Percentiles rank a stretch among this genome's conserved stretches.
Conservation (phyloP, 2,329 filamentous ascomycete species). For the Aspergillus clavatus region DNA sequence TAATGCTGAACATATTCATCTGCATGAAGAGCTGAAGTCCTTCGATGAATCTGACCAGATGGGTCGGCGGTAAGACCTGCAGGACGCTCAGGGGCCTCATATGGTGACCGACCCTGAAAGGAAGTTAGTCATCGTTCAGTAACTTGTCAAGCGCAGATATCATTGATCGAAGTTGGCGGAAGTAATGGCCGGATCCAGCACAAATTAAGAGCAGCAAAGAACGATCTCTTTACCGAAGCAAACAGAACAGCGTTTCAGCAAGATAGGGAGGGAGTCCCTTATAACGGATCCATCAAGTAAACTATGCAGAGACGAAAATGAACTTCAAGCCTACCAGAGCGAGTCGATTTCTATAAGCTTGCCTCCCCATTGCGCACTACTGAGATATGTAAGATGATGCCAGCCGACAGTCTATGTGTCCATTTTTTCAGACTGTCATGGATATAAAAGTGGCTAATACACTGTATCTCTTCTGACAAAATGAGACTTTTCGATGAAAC, state of each 20-base stretch:
- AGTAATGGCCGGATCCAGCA: too few relatives aligned
- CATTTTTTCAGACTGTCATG: neutral
- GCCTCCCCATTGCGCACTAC: slow-evolving; percentile 37
- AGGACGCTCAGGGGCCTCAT: slow-evolving; percentile 37
- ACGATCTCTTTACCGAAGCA: neutral
- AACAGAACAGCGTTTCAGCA: neutral
- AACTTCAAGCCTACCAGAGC: slow-evolving; percentile 39
- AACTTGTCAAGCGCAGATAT: neutral
- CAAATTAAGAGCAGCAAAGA: neutral
- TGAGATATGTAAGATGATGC: neutral
- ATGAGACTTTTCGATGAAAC: neutral
- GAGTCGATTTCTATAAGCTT: slow-evolving; percentile 42
- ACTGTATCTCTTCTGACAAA: neutral
- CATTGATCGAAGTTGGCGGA: too few relatives aligned
- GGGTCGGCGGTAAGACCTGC: slow-evolving; percentile 17
- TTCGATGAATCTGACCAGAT: slow-evolving; percentile 16
- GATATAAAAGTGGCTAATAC: slow-evolving; percentile 1
- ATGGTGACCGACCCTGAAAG: slow-evolving; percentile 43
- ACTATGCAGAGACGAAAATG: neutral
- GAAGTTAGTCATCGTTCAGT: slow-evolving; percentile 17
- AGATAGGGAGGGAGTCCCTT: too few relatives aligned
- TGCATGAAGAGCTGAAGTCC: slow-evolving; percentile 27
- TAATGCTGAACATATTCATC: slow-evolving; percentile 46
- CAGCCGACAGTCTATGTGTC: neutral
- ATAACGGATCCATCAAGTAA: neutral